Percentiles rank a stretch among this genome's conserved stretches.
These are phyloP conservation scores for Phycomyces nitens DNA, from an alignment of 192 early-diverging fungal species.

Conservation along the genomic window DNA sequence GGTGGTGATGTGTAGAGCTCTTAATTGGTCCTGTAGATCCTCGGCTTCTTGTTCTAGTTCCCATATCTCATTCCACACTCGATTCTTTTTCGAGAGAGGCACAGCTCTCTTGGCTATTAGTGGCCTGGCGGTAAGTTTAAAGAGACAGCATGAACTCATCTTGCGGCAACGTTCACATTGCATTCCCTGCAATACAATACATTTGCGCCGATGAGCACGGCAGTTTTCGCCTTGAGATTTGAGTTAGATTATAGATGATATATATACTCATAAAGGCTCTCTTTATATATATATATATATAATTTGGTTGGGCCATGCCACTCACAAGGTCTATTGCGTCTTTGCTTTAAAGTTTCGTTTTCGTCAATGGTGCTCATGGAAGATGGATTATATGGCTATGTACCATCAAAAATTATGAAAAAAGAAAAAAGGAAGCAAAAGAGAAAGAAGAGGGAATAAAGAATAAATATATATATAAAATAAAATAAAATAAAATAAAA, in stretches of 20 bases:
- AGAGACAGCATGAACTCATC: conserved; percentile 4
- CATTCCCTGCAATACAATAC: conserved; percentile 1
- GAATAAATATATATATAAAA: too few species aligned
- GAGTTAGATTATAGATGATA: neutral
- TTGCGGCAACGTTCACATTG: conserved; percentile 17
- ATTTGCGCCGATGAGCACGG: conserved; percentile 22
- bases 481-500: too few species aligned
- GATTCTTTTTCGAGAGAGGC: conserved; percentile 9
- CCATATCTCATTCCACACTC: conserved; percentile 10
- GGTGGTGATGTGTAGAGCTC: too few species aligned
- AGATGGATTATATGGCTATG: neutral
- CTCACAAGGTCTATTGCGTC: conserved; percentile 20
- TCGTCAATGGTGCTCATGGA: neutral
- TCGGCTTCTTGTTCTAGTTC: conserved; percentile 11
- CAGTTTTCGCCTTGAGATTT: conserved; percentile 17
- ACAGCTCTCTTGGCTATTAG: neutral
- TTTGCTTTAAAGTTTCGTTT: conserved; percentile 3
- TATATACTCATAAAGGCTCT: neutral
- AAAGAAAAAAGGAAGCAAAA: neutral
- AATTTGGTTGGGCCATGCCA: neutral
- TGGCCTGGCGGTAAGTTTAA: conserved; percentile 13
- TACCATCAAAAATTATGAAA: neutral
- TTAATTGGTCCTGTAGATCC: conserved; percentile 7
- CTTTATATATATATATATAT: neutral
- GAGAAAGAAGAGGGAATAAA: neutral